Evolutionary conservation across 2,329 filamentous ascomycete genomes (phyloP), one percentile per base, ranked within the genome.

Genomic region (Aspergillus felis): DNA sequence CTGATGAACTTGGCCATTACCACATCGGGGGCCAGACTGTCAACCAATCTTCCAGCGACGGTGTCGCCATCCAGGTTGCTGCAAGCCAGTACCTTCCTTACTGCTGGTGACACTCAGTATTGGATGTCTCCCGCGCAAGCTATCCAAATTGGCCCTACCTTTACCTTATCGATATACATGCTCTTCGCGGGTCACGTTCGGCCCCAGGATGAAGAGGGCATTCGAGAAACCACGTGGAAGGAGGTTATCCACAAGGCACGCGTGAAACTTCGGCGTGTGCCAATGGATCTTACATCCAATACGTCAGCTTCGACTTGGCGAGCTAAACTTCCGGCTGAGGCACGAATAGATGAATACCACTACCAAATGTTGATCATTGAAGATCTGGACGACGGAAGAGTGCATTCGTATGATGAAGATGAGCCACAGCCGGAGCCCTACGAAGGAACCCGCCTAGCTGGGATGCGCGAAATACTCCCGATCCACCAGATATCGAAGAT

Each of bases 181-280:
- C 82, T 97, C 0, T 99, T 97, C 67, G 82, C 87, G 2, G 89
- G 91, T 1, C 92, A 97, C 72, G 79, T 87, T 47, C 76, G 84
- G 42, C 77, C 80, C 2, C 79, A 82, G 20, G 78, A 83, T 64
- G 75, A 85, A 74, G 74, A 85, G 71, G 75, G 84, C 66, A 65
- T 87, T 63, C 70, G 89, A 76, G 74, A 87, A 76, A 79, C 91
- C 0, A 89, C 92, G 0, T 97, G 94, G 94, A 94, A 97, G 71
- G 93, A 99, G 71, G 92, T 96, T 44, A 87, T 97, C 59, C 92
- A 97, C 77, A 99, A 97, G 73, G 90, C 92, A 20, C 85, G 87
- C 42, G 86, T 97, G 12, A 91, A 92, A 57, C 79, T 99, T 10
- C 83, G 89, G 65, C 83, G 92, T 50, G 84, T 90, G 0, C 89